Percentiles rank a stretch among this genome's conserved stretches.
Conservation (phyloP, 768 basidiomycete species). For the Xanthoconium purpureum region DNA sequence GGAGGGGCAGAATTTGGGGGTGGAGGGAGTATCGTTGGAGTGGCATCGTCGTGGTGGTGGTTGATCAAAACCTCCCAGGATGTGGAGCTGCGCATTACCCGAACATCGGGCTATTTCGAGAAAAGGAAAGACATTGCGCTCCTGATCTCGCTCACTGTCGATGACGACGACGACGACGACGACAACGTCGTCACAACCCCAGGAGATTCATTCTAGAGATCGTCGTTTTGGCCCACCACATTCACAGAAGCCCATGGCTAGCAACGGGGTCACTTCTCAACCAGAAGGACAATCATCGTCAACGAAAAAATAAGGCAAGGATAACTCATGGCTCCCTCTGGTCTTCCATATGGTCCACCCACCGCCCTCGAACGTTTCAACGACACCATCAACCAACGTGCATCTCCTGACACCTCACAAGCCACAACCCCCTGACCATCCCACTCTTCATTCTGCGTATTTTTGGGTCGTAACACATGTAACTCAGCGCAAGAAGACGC, state of each 20-base stretch:
- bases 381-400: neutral
- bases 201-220: neutral
- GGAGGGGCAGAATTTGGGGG: constrained; percentile 17
- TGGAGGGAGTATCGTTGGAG: constrained; percentile 6
- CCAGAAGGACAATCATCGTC: neutral
- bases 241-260: neutral
- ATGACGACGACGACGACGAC: no score
- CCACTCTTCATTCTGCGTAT: neutral
- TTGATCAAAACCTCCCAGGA: neutral
- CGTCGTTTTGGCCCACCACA: neutral
- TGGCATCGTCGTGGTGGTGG: constrained; percentile 14
- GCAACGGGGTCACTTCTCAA: neutral
- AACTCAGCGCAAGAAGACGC: neutral
- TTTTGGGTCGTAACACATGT: neutral
- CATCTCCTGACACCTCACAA: neutral
- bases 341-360: neutral
- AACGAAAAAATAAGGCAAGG: neutral
- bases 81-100: neutral
- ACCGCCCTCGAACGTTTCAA: neutral
- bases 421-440: neutral
- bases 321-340: neutral
- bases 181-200: neutral
- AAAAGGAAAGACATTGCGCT: neutral
- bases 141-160: no score
- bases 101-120: neutral